A percentile compares a stretch with the other conserved stretches of the same genome.
These are phyloP conservation scores for Colletotrichum acutatum DNA, from an alignment of 2,329 filamentous ascomycete species.

Conservation along the genomic window DNA sequence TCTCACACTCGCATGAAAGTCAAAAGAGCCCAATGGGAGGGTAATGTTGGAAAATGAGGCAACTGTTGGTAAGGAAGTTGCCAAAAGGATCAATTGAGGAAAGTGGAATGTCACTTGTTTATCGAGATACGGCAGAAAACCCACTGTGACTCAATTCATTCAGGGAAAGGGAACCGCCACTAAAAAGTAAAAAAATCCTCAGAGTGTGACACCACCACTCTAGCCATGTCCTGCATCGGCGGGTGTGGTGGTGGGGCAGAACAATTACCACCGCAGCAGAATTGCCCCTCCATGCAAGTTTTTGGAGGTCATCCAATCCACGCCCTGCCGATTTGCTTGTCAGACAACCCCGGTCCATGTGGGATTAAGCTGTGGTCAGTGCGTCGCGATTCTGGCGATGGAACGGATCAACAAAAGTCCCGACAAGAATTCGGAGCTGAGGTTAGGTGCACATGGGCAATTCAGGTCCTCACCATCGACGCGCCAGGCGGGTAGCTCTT, in stretches of 20 bases:
- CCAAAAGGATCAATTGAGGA: conserved; percentile 17
- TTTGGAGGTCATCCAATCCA: conserved; percentile 32
- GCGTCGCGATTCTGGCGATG: conserved; percentile 20
- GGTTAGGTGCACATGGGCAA: background rate
- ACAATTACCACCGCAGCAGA: background rate
- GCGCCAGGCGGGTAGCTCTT: conserved; percentile 18
- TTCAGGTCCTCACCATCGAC: conserved; percentile 1
- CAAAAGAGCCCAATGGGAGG: background rate
- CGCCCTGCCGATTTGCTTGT: conserved; percentile 32
- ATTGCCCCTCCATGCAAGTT: conserved; percentile 39
- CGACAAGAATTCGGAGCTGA: background rate
- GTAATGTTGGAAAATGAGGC: background rate
- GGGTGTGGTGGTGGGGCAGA: conserved; percentile 39
- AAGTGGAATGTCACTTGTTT: conserved; percentile 31
- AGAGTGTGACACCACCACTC: conserved; percentile 33
- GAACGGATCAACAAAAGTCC: conserved; percentile 39
- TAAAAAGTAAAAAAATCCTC: conserved; percentile 34
- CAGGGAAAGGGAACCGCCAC: conserved; percentile 24
- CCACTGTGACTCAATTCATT: conserved; percentile 28
- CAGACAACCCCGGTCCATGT: conserved; percentile 20
- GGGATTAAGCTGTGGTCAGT: conserved; percentile 50
- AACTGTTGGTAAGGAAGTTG: background rate
- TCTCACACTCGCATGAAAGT: background rate
- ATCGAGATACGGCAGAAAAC: conserved; percentile 14
- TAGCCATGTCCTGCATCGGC: conserved; percentile 42